Base-by-base conservation (phyloP, 2,329 filamentous ascomycete genomes). In the Fusarium nygamai region DNA sequence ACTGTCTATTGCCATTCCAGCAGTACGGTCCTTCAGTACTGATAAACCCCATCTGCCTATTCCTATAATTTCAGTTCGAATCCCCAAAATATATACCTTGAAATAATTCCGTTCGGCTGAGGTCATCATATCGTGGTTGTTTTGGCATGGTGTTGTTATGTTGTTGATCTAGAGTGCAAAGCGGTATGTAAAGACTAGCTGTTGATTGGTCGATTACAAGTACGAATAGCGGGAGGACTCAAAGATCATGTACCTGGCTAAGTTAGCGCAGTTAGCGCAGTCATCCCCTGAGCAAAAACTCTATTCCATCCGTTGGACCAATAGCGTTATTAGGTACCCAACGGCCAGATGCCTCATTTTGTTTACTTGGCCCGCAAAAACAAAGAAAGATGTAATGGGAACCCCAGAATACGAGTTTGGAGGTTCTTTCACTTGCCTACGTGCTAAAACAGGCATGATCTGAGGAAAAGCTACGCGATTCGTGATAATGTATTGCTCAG, bases 1-100 rank as follows among this genome's bases (percentile, higher is more conserved):
- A 73, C 63, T 73, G 59, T 62, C 56, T 46, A 59, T 71, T 74
- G 59, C 61, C 61, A 73, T 65, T 46, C 64, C 53, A 72, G 57
- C 10, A 62, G 17, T 66, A 56, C 63, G 61, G 66, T 48, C 27
- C 46, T 22, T 31, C 27, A 38, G 34, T 27, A 54, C 33, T 54
- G 31, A 54, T 20, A 34, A 51, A 19, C 17, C 8, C 31, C 48
- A 34, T 24, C 48, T 34, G 12, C 17, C 48, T 34, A n/a, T 34
- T 51, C 31, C 31, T 51, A 19, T 19, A 34, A 34, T 51, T 13
- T 24, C 31, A 51, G 31, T 34, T 34, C 48, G 31, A 19, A 51
- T 51, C 29, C 48, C 29, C 22, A 33, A 33, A 24, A 12, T 41
- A 51, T 24, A 7, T 3, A 22, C 20, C 20, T 22, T n/a, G 14